Conservation (phyloP, 2,329 filamentous ascomycete genomes). For the Arthrinium phaeospermum region DNA sequence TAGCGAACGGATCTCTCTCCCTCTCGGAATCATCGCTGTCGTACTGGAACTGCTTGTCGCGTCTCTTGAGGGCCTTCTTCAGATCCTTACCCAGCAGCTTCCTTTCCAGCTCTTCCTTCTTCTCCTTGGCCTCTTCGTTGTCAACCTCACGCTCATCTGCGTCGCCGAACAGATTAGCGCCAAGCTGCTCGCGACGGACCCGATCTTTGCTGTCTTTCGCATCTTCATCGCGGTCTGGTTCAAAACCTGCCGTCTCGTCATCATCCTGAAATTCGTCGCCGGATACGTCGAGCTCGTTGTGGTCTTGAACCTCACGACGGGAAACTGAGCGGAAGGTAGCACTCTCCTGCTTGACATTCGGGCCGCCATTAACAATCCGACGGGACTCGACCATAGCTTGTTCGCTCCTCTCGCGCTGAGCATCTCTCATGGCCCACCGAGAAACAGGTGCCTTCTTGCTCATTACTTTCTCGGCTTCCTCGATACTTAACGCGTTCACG, state of each 20-base stretch:
- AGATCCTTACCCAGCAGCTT: conserved; percentile 77
- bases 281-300: conserved; percentile 71
- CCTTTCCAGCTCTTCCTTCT: conserved; percentile 70
- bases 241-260: conserved; percentile 78
- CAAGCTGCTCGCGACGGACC: conserved; percentile 81
- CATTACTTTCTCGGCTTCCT: conserved; percentile 86
- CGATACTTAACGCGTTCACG: conserved; percentile 78
- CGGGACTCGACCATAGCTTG: conserved; percentile 65
- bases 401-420: conserved; percentile 57
- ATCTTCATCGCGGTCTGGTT: conserved; percentile 82
- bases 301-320: conserved; percentile 70
- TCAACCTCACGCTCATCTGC: conserved; percentile 75
- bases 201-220: conserved; percentile 73
- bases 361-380: conserved; percentile 60
- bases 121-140: conserved; percentile 72
- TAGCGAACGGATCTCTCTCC: conserved; percentile 59
- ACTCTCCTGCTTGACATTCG: conserved; percentile 72
- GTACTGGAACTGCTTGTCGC: conserved; percentile 87
- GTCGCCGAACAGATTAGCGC: conserved; percentile 81
- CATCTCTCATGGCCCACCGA: conserved; percentile 78
- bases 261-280: conserved; percentile 85
- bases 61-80: conserved; percentile 80
- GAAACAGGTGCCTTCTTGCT: conserved; percentile 77
- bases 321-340: conserved; percentile 65
- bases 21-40: conserved; percentile 65